Evolutionary conservation across 2,329 filamentous ascomycete genomes (phyloP).

Genomic region (Xylariaceae sp.): DNA sequence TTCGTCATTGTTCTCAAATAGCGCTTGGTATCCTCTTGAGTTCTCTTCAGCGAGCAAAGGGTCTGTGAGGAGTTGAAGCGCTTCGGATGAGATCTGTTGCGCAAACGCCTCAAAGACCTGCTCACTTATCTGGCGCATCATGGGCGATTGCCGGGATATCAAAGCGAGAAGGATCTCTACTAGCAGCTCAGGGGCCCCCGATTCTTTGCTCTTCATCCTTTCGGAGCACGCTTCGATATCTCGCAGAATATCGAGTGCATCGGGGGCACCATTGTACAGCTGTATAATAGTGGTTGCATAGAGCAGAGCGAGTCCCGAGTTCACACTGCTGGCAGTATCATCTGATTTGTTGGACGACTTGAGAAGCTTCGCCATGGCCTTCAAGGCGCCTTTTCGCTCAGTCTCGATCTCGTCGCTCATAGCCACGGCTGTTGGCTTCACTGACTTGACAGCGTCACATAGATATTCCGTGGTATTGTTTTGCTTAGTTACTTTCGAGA

Average conservation of each 20-base stretch:
- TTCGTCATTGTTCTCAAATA: conserved; percentile 70
- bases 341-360: conserved; percentile 35
- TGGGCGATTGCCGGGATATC: conserved; percentile 73
- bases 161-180: conserved; percentile 90
- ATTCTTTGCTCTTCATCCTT: conserved; percentile 53
- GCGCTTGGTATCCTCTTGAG: conserved; percentile 72
- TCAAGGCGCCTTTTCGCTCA: conserved; percentile 47
- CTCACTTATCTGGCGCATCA: conserved; percentile 81
- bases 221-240: conserved; percentile 75
- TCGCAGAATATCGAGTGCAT: conserved; percentile 74
- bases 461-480: conserved; percentile 48
- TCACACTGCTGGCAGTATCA: conserved; percentile 43
- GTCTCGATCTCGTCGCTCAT: conserved; percentile 52
- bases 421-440: conserved; percentile 45
- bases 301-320: conserved; percentile 64
- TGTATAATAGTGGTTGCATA: conserved; percentile 82
- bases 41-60: conserved; percentile 76
- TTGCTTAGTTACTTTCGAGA: conserved; percentile 52
- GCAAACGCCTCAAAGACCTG: conserved; percentile 85
- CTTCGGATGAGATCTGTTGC: conserved; percentile 64
- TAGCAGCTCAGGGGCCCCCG: conserved; percentile 61
- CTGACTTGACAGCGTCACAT: conserved; percentile 49
- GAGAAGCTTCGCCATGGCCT: conserved; percentile 48
- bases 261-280: conserved; percentile 82
- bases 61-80: conserved; percentile 59